Base-by-base conservation (phyloP, 768 basidiomycete species). In the Boletellus emodensis region DNA sequence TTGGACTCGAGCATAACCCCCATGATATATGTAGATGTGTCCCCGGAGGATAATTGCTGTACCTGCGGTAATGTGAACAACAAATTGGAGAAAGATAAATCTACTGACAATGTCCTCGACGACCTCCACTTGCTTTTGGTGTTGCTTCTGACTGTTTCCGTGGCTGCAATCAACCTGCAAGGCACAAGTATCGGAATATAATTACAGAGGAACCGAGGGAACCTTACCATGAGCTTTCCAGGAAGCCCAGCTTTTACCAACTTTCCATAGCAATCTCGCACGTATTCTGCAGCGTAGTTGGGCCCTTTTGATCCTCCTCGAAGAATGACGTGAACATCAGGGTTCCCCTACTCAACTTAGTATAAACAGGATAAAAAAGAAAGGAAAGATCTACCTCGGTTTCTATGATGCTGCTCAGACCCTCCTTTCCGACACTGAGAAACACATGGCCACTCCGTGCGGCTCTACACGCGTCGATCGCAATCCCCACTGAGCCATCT, bases 1-100 rank as follows among this genome's bases (percentile, higher is more conserved):
- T 95, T 94, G 39, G 88, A 91, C 71, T 97, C 95, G 49, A 98
- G 77, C 94, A 97, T 98, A 48, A 94, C 90, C 40, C 92, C 93
- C 80, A 91, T 85, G 60, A 95, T 93, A 53, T 78, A 73, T 6
- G 73, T 60, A 1, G 83, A 78, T 1, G 90, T 94, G 51, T 90
- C 85, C 30, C 77, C 78, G 1, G 77, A 78, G 59, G 85, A 81
- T 12, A 92, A 70, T 71, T 92, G 91, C 40, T 72, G 75, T 15
- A 83, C 86, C 89, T 92, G 51, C 42, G 26, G 45, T 47, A 52
- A 26, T 5, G 7, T 13, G 40, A 18, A 37, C 54, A 48, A 57
- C 46, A 59, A 62, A 60, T 46, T 4, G 3, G 13, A 17, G 15
- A 43, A 49, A 55, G 40, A 0, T 22, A 28, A 42, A 49, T 49